Conservation (phyloP, 2,329 filamentous ascomycete species). For the Intubia oerlemansii region DNA sequence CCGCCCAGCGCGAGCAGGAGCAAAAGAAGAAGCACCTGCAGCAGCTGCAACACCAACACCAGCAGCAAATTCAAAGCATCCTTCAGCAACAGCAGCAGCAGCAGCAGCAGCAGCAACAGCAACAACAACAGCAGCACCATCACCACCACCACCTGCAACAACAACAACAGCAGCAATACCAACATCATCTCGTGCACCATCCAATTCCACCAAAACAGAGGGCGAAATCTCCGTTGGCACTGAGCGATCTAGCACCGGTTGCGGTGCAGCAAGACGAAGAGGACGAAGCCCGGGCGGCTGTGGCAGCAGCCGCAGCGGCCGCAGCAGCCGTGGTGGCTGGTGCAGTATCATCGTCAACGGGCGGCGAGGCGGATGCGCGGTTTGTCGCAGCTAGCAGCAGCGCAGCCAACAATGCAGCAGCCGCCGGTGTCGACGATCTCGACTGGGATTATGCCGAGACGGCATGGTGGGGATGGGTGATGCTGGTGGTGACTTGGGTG, state of each 20-base stretch:
- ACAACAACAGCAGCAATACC: too few relatives aligned
- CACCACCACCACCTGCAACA: conserved; percentile 12
- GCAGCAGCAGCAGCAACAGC: conserved; percentile 7
- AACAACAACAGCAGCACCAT: conserved; percentile 9
- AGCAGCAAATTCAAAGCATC: not conserved
- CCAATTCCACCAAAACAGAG: conserved; percentile 10
- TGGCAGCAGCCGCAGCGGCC: conserved; percentile 9
- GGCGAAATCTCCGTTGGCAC: conserved; percentile 38
- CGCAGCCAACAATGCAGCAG: conserved; percentile 12
- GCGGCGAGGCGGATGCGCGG: conserved; percentile 10
- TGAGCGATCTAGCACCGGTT: conserved; percentile 23
- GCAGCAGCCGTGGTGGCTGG: conserved; percentile 14
- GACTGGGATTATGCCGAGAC: conserved; percentile 89
- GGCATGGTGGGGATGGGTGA: conserved; percentile 95
- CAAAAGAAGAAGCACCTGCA: too few relatives aligned
- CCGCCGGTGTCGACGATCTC: conserved; percentile 14
- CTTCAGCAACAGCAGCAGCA: conserved; percentile 1
- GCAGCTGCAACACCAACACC: too few relatives aligned
- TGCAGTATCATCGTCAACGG: conserved; percentile 6
- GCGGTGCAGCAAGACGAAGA: too few relatives aligned
- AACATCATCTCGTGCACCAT: conserved; percentile 24
- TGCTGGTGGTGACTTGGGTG: conserved; percentile 77
- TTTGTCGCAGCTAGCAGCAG: not conserved
- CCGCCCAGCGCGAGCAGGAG: too few relatives aligned
- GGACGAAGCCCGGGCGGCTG: too few relatives aligned